Evolutionary conservation across 139 green algal genomes (phyloP), one percentile per base, ranked within the genome.

Genomic region (Pleodorina starrii): DNA sequence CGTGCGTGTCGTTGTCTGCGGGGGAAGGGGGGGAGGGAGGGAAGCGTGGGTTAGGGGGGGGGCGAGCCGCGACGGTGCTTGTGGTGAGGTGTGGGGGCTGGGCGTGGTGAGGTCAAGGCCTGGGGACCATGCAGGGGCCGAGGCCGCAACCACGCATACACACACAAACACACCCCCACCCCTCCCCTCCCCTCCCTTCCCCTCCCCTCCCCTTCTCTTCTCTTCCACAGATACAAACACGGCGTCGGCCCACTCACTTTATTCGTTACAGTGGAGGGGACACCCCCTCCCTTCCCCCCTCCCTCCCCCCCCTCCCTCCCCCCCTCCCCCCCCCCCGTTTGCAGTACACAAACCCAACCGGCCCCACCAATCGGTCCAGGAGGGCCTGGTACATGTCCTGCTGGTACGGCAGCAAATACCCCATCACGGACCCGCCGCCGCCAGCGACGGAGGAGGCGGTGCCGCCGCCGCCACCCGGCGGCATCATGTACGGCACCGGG

Each of bases 391-490:
- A 72, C 76, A 87, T 79, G 35, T 89, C 85, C 85, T 84, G 78
- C 60, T 93, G 84, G 80, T 91, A 91, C 29, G 90, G 90, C 50
- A 93, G 48, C 63, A 93, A 79, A 86, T 90, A 93, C 43, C 90
- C 90, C 60, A 91, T 75, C 44, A 93, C 75, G 23, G 66, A 40
- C 29, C 60, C 17, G 42, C 42, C 77, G 84, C 42, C 66, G 84
- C 84, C 32, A 17, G 48, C 29, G 69, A 44, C 69, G 11, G 5
- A 4, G 54, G 29, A 66, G 54, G 54, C 54, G 6, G 7, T 21
- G 32, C 46, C 38, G 2, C 54, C 43, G 54, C 35, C 40, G n/a
- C n/a, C n/a, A n/a, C n/a, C n/a, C n/a, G 27, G 44, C 21, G 38
- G 76, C 76, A 90, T 89, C 83, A 89, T 86, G 77, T 89, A 89